Evolutionary conservation across 495 filamentous ascomycete species (phyloP), one percentile per base, ranked within the genome.

Genomic region (Diplogelasinospora grovesii): DNA sequence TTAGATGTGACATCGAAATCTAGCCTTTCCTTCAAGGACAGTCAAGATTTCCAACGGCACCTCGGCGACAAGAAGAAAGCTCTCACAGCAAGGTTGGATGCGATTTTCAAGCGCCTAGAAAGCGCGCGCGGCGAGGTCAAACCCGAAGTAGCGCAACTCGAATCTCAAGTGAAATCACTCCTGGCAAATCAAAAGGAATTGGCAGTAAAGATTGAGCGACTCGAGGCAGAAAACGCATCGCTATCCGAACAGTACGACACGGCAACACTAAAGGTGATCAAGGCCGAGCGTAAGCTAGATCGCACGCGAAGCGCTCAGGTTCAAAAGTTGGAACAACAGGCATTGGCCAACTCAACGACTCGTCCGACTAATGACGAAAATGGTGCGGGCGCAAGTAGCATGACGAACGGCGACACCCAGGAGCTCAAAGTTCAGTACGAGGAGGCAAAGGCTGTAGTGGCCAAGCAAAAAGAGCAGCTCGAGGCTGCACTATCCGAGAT

Each of bases 251-350:
- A 87, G 36, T 69, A 95, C 8, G 87, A 95, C 46, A 77, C 72
- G 37, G 90, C 92, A 3, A 90, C 87, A 3, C 66, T 90, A 25
- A 81, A 92, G 39, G 95, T 93, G 49, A 85, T 96, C 75, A 82
- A 89, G 43, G 92, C 92, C 3, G 92, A 97, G 55, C 90, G 90
- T 65, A 87, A 85, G 59, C 71, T 96, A 11, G 92, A 98, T 58
- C 79, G 92, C 23, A 78, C 81, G 5, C 85, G 82, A 56, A 96
- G 90, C 53, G 64, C 82, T 34, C 85, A 89, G 31, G 86, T 95
- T n/a, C 82, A 85, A 39, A 96, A 94, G 54, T 65, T 97, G 40
- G 93, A 97, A 56, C 85, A 83, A 48, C 86, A 95, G 61, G 87
- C 86, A 14, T 78, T 90, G 43, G 68, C 83, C 36, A 74, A 74